Percentiles rank a stretch among this genome's conserved stretches.
phyloP scores from a whole-genome alignment of 2,329 filamentous ascomycete species.

The Domatiomyces globalis region DNA sequence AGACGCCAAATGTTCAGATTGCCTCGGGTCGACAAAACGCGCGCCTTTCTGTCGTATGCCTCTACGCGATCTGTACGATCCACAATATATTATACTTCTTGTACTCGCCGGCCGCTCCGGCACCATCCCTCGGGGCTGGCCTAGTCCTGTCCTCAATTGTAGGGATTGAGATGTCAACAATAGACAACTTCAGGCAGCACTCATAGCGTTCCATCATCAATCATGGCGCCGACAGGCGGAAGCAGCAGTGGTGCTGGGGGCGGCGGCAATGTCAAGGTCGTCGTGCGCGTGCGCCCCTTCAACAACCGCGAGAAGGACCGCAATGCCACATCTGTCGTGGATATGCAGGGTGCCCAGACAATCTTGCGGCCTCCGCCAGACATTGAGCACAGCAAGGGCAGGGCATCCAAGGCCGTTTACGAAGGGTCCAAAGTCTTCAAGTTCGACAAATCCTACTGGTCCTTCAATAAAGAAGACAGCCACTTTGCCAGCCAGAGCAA shows the following conservation, averaged over 20 bases:
- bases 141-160: not conserved
- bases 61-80: not conserved
- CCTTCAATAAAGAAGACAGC: slow-evolving; percentile 66
- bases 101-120: no score
- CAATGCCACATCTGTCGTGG: slow-evolving; percentile 87
- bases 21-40: not conserved
- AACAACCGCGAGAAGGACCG: slow-evolving; percentile 91
- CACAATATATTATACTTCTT: not conserved
- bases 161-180: not conserved
- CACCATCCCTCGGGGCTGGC: no score
- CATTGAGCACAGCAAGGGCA: slow-evolving; percentile 35
- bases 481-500: slow-evolving; percentile 84
- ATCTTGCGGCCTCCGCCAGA: slow-evolving; percentile 61
- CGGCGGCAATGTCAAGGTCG: slow-evolving; percentile 98
- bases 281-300: slow-evolving; percentile 90
- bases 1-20: not conserved
- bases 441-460: slow-evolving; percentile 97
- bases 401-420: slow-evolving; percentile 41
- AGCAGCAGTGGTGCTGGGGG: slow-evolving; percentile 1
- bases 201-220: slow-evolving; percentile 1
- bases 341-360: slow-evolving; percentile 90
- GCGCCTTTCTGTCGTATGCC: not conserved
- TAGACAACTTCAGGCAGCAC: not conserved
- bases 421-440: slow-evolving; percentile 72
- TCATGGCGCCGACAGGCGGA: slow-evolving; percentile 45